Evolutionary conservation across 1,284 basidiomycete genomes (phyloP).

Genomic region (Apiotrichum mycotoxinovorans): DNA sequence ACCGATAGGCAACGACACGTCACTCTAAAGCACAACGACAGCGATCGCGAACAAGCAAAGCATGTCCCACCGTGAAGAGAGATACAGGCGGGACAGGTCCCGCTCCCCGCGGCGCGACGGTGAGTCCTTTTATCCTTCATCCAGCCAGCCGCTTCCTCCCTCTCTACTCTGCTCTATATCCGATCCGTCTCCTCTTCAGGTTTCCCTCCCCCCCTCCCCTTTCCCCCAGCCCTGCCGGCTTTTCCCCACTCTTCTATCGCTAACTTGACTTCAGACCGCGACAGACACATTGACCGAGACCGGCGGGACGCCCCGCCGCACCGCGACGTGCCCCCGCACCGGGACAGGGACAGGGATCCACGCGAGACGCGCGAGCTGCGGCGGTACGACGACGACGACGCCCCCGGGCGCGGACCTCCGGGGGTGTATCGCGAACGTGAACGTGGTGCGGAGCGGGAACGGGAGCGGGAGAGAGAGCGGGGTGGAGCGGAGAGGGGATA

Average conservation of each 20-base stretch:
- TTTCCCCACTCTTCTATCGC: background rate
- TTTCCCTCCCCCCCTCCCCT: background rate
- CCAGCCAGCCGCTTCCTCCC: background rate
- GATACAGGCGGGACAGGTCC: background rate
- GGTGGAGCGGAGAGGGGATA: background rate
- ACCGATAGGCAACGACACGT: background rate
- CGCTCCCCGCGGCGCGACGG: slow-evolving; percentile 4
- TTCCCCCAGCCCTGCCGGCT: background rate
- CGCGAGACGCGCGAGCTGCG: background rate
- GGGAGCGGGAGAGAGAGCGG: no score
- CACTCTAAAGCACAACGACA: background rate
- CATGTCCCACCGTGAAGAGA: slow-evolving; percentile 5
- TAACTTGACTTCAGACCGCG: background rate
- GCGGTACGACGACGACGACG: slow-evolving; percentile 1
- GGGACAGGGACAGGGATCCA: no score
- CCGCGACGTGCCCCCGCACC: background rate
- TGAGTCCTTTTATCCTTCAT: background rate
- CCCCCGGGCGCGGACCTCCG: no score
- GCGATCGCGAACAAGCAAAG: background rate
- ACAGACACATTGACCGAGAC: background rate
- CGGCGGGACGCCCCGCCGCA: background rate
- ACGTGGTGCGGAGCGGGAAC: no score
- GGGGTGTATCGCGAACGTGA: no score
- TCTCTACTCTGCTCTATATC: background rate
- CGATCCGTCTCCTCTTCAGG: no score